These are phyloP conservation scores for Globisporangium recalcitrans DNA, from an alignment of 352 stramenopile genomes.

Conservation along the genomic window DNA sequence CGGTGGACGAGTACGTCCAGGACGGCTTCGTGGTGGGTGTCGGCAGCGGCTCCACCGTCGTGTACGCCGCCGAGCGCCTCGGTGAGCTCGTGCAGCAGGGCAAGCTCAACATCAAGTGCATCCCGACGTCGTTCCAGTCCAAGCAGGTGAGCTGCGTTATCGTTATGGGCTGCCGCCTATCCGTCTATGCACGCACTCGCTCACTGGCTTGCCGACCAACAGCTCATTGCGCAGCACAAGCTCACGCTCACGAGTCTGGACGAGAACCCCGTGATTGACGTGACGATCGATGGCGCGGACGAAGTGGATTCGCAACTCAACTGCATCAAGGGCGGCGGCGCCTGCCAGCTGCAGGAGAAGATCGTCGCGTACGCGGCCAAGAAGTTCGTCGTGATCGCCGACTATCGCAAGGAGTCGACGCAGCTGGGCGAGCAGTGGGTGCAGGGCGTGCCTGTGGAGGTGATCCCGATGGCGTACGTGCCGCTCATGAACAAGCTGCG, in stretches of 20 bases:
- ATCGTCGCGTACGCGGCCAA: conserved; percentile 92
- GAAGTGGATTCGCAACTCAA: conserved; percentile 97
- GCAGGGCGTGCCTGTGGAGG: conserved; percentile 94
- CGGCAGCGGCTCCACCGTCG: conserved; percentile 97
- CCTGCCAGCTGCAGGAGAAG: conserved; percentile 93
- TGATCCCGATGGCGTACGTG: conserved; percentile 96
- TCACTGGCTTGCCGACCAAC: conserved; percentile 13
- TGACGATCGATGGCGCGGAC: conserved; percentile 98
- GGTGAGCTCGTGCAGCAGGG: conserved; percentile 91
- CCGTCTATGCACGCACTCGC: too few relatives aligned
- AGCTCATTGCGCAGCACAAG: conserved; percentile 83
- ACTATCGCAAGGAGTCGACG: conserved; percentile 90
- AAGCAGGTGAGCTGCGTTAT: conserved; percentile 73
- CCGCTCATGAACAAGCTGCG: conserved; percentile 83
- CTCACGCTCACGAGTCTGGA: conserved; percentile 80
- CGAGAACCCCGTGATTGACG: conserved; percentile 89
- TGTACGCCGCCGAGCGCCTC: conserved; percentile 96
- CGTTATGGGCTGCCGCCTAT: not conserved
- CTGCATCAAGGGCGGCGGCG: conserved; percentile 97
- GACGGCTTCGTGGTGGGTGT: conserved; percentile 96
- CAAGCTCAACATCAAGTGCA: conserved; percentile 93
- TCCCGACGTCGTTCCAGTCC: conserved; percentile 97
- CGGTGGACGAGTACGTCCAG: conserved; percentile 90
- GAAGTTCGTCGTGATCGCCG: conserved; percentile 97
- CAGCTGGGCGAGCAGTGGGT: conserved; percentile 85